Evolutionary conservation across 2,329 filamentous ascomycete genomes (phyloP), one percentile per base, ranked within the genome.

Genomic region (Exophiala mesophila): DNA sequence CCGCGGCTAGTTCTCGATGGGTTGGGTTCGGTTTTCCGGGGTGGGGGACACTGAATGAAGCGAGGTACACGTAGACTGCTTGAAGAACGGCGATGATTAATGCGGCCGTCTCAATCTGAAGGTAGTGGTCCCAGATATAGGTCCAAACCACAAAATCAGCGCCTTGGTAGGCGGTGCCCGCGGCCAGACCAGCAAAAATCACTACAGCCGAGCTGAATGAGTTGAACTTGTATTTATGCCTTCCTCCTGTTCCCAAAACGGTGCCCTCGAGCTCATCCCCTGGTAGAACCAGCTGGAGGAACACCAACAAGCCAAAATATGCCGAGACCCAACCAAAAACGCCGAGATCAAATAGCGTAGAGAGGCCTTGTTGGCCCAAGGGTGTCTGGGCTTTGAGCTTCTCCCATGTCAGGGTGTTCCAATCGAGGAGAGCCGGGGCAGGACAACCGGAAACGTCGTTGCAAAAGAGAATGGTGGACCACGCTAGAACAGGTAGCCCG

Each of bases 401-500:
- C 15, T 82, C 77, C 35, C 88, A 69, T 30, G 80, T 80, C 46
- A 95, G 68, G 6, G 77, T 83, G 43, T 76, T 80, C 21, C 85
- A 88, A 54, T 76, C 73, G 26, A 94, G 74, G 6, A 90, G 73
- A 3, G 85, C 88, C 3, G 89, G 88, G 2, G 86, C 82, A 34
- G 90, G 92, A 61, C 92, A 97, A 45, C 92, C 90, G 6, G 87
- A 83, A 51, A 94, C 72, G 63, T 97, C 89, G 68, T 96, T 97
- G 75, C 90, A 96, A 57, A 83, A 72, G 60, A 96, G 94, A 34
- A 82, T 76, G 60, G 90, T 83, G 56, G 81, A 62, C 67, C 92
- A 94, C 55, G 88, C 77, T 52, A 89, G 74, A 30, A 88, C 47
- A 0, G 90, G 90, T 1, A 96, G 78, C 43, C 82, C 82, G 57